Evolutionary conservation across 1,284 basidiomycete species (phyloP), one percentile per base, ranked within the genome.

Genomic region (Ceratobasidium sp.): DNA sequence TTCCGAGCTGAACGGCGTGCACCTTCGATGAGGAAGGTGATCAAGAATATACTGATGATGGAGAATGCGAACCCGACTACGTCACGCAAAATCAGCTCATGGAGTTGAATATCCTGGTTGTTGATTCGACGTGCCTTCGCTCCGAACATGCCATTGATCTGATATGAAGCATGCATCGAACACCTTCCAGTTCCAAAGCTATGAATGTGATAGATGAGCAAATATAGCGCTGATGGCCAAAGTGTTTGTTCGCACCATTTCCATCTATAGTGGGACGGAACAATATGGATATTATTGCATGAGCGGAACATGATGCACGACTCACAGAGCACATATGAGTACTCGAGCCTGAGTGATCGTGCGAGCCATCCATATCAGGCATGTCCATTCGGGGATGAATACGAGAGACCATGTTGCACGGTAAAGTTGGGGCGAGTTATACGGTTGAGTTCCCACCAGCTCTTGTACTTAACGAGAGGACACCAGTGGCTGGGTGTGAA

Each of bases 111-210:
- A 6, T 9, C 5, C 15, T 6, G 23, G n/a, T 46, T 7, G 15
- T 40, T 5, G 26, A 10, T 7, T 55, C 12, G 26, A 58, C 13
- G n/a, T 58, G 49, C 63, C 63, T 77, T 77, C 61, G 53, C 44
- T 26, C 20, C 49, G 46, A 28, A 77, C 42, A 23, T 77, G 73
- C 73, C 73, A 77, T 33, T 67, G 63, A n/a, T 55, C 73, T 20
- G 73, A 77, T 15, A 77, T 13, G 23, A 77, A 77, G 15, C 73
- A 77, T 7, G 73, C 42, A 46, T 77, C 73, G 44, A 56, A 23
- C 10, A 53, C 68, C 15, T 68, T 18, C 73, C 73, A 77, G 53
- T 67, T 77, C 73, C 73, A 77, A 3, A 77, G n/a, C 73, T 77
- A 68, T 10, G n/a, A 20, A 15, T 44, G 46, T 56, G 44, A 49